Base-by-base conservation (phyloP, 345 rosid genomes). In the Mangifera indica region DNA sequence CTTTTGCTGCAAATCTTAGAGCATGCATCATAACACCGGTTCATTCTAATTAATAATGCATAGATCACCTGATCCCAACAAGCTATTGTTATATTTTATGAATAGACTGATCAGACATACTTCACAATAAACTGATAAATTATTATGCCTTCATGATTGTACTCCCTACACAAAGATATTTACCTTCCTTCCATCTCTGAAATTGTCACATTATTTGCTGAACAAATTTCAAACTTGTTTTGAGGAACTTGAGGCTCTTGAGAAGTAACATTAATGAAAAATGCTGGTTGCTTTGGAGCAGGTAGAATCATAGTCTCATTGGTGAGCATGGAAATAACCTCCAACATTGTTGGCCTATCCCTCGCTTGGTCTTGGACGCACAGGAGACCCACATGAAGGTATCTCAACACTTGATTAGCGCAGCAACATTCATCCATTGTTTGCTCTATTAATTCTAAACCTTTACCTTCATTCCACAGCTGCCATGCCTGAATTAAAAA, bases 361-460 rank as follows among this genome's bases (percentile, higher is more conserved):
- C 37, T 2, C 20, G 74, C 69, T 0, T 8, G 20, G 17, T 67
- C 66, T 74, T 74, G 78, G 1, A 68, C 70, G 4, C 80, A 61
- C 54, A 77, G 42, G 0, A 72, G 70, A 24, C 70, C 81, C 10
- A 66, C 52, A 18, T 75, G 70, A 71, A 71, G 8, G 46, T 73
- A 56, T 46, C 73, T 79, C 56, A 34, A 0, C 10, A 63, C 40
- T 62, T 37, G 40, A n/a, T 40, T 37, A 10, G 21, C 2, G 24
- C 14, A 54, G 42, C 53, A 52, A 4, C 46, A 63, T 25, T 57
- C 66, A 1, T 56, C 49, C 7, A 20, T 12, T 32, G 56, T 34
- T 1, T 63, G 44, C 13, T 77, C 77, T 2, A 54, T 60, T n/a
- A 77, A 5, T 51, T 67, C 73, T 15, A 67, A 46, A 2, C 45